Evolutionary conservation across 2,329 filamentous ascomycete genomes (phyloP), one percentile per base, ranked within the genome.

Genomic region (Pseudocercospora fijiensis): DNA sequence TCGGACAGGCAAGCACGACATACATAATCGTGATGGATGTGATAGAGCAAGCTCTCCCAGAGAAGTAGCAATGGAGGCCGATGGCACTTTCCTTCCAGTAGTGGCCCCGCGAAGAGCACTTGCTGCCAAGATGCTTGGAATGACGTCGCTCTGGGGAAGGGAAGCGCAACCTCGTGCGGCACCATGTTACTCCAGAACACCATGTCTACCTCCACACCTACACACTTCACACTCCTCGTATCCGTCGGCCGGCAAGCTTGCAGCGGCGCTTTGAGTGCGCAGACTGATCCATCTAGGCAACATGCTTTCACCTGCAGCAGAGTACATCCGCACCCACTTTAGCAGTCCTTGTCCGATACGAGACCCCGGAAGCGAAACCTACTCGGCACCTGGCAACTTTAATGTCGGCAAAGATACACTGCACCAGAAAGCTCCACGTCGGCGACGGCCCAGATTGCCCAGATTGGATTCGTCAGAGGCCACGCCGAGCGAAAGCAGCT

Each of bases 401-500:
- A 9, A 18, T 22, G 27, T 58, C 41, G 57, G 57, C 57, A 55
- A 16, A 47, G 33, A 61, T 49, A 6, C 10, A 24, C 22, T 57
- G 37, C 18, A 37, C 26, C 55, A 49, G 30, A 58, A 62, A 49
- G 47, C 47, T 47, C 62, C 62, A 13, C n/a, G 26, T n/a, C 62
- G 57, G 33, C 62, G 28, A 13, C 41, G 56, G n/a, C 16, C 52
- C 24, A 41, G 33, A 28, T 22, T 49, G 28, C 22, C 30, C 6
- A 16, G 26, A 20, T 51, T 63, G 53, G 62, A 65, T 63, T 69
- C 67, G 10, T 69, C 66, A 26, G 67, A 71, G 52, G 56, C 45
- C 20, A 66, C 60, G 4, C 66, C 65, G 9, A 70, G 69, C 58
- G 62, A 69, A 10, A 62, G 69, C 57, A 70, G 70, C 58, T 72